Evolutionary conservation across 768 basidiomycete genomes (phyloP).

Genomic region (Russula compacta): DNA sequence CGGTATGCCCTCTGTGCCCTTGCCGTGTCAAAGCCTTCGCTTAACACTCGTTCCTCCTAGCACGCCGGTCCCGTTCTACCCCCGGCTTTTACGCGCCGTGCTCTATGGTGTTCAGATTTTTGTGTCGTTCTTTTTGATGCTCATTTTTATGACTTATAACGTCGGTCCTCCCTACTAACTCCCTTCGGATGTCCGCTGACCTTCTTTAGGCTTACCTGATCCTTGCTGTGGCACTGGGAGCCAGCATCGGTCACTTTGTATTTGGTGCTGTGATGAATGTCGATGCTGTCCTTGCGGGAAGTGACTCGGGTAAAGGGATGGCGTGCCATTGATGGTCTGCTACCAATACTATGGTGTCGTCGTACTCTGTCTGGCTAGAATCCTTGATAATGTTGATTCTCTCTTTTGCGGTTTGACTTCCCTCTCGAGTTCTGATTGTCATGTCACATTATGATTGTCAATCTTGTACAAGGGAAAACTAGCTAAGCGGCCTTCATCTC

Average conservation of each 20-base stretch:
- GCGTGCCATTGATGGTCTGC: conserved; percentile 55
- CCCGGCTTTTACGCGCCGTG: conserved; percentile 50
- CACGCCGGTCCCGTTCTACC: conserved; percentile 38
- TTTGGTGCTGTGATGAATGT: conserved; percentile 60
- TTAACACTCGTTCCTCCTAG: conserved; percentile 25
- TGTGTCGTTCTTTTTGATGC: conserved; percentile 86
- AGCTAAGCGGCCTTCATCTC: conserved; percentile 57
- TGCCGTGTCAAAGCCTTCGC: neutral
- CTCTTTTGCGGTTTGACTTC: neutral
- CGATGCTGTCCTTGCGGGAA: conserved; percentile 43
- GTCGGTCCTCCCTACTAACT: conserved; percentile 36
- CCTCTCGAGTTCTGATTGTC: neutral
- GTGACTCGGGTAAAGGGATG: conserved; percentile 50
- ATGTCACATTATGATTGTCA: neutral
- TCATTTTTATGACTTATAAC: conserved; percentile 96
- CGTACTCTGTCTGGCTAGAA: neutral
- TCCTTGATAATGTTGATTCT: neutral
- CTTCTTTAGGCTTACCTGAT: conserved; percentile 71
- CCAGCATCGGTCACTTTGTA: conserved; percentile 73
- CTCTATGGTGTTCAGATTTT: conserved; percentile 72
- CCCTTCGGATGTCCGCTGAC: neutral
- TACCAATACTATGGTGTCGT: neutral
- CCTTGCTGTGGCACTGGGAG: conserved; percentile 69
- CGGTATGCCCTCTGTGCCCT: conserved; percentile 33
- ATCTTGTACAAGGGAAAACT: conserved; percentile 9